These are phyloP conservation scores for Vitis amurensis DNA, from an alignment of 164 flowering plant genomes.

Conservation along the genomic window DNA sequence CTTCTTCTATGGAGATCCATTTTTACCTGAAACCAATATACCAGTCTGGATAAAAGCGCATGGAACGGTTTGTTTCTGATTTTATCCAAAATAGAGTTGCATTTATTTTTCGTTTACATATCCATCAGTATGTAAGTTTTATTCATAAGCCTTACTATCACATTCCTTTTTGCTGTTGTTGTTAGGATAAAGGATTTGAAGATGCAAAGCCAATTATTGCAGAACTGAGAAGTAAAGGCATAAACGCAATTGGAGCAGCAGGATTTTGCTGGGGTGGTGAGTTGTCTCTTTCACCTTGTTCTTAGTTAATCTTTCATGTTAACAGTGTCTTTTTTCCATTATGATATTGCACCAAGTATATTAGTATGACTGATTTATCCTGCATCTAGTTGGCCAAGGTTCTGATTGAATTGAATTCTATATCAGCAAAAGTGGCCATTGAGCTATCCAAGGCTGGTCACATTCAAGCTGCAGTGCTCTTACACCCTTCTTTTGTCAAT, in stretches of 20 bases:
- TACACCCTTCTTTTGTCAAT: conserved; percentile 64
- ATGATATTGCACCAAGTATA: too few species aligned
- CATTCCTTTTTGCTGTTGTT: neutral
- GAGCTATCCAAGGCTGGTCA: conserved; percentile 48
- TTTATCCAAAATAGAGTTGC: neutral
- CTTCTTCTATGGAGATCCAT: conserved; percentile 41
- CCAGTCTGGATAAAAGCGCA: conserved; percentile 24
- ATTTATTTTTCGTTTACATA: neutral
- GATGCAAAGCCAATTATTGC: conserved; percentile 39
- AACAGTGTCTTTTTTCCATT: neutral
- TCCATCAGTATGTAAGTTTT: too few species aligned
- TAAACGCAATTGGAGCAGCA: conserved; percentile 37
- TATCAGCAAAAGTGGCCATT: conserved; percentile 64
- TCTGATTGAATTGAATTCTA: neutral
- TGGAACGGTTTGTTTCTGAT: conserved; percentile 15
- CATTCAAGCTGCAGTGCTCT: conserved; percentile 67
- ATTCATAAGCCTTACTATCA: neutral
- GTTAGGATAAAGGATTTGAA: conserved; percentile 43
- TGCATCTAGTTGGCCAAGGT: neutral
- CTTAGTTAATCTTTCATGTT: neutral
- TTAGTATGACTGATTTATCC: too few species aligned
- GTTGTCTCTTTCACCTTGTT: neutral
- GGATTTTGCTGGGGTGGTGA: conserved; percentile 64
- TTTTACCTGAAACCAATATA: conserved; percentile 10
- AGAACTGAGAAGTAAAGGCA: conserved; percentile 35